phyloP scores from a whole-genome alignment of 345 rosid genomes.

The Eucalyptus dawsonii region DNA sequence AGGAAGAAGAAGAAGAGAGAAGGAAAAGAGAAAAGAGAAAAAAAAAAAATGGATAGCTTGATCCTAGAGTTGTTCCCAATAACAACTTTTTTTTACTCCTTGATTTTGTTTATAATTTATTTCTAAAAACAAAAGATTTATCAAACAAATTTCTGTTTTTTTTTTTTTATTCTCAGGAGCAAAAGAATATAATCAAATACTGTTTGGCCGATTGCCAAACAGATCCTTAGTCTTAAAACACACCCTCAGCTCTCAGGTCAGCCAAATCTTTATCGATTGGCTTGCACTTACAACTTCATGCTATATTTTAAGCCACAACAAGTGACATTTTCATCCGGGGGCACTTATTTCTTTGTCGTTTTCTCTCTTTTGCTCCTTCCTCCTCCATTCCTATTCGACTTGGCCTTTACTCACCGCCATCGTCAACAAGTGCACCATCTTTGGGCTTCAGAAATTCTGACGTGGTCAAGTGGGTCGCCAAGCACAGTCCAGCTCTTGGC shows the following conservation, averaged over 20 bases:
- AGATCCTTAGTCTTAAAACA: no score
- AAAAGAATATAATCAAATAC: no score
- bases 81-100: no score
- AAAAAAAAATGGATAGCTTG: no score
- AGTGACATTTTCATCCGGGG: neutral
- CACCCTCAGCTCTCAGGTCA: no score
- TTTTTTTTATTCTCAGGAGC: no score
- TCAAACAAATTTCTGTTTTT: fast-evolving
- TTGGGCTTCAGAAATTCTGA: conserved; percentile 39
- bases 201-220: no score
- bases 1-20: no score
- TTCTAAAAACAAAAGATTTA: fast-evolving
- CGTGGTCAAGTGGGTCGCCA: conserved; percentile 61
- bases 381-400: neutral
- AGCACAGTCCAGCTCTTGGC: conserved; percentile 30
- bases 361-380: neutral
- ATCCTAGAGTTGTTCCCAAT: no score
- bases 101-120: no score
- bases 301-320: neutral
- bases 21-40: no score
- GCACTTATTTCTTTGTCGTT: neutral
- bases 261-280: no score
- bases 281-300: neutral
- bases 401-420: conserved; percentile 3
- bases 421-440: conserved; percentile 24